phyloP scores from a whole-genome alignment of 1,139 yeast species.

The Pneumocystis jirovecii region DNA sequence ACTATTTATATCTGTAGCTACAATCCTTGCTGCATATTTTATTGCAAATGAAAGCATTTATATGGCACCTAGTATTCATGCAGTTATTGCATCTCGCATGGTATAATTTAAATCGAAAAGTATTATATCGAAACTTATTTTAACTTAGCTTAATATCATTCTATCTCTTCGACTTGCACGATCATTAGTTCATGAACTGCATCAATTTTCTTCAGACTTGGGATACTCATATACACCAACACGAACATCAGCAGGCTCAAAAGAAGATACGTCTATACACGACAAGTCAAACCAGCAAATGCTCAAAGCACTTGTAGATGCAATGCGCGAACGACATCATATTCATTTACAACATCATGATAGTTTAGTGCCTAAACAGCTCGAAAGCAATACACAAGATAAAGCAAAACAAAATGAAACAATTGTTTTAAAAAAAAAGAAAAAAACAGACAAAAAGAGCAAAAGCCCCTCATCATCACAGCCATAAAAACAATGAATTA shows the following conservation, averaged over 20 bases:
- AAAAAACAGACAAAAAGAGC: background rate
- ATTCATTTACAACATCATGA: background rate
- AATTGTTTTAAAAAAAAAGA: background rate
- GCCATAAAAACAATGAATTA: too few species aligned
- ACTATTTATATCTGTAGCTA: constrained; percentile 17
- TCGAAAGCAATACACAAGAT: background rate
- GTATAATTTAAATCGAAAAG: constrained; percentile 5
- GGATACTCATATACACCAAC: background rate
- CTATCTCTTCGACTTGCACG: background rate
- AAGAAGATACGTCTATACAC: background rate
- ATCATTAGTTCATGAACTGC: background rate
- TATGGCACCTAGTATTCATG: constrained; percentile 61
- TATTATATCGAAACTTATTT: constrained; percentile 21
- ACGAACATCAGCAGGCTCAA: background rate
- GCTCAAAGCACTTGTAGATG: background rate
- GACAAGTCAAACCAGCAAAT: background rate
- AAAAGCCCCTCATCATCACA: background rate
- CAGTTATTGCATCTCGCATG: constrained; percentile 42
- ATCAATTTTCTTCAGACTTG: background rate
- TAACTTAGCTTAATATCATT: background rate
- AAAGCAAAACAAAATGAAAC: background rate
- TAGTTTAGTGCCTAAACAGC: background rate
- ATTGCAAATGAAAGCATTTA: constrained; percentile 84
- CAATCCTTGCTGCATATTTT: constrained; percentile 58
- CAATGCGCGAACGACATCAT: background rate